These are phyloP conservation scores for Cryptococcus wingfieldii DNA, from an alignment of 1,284 basidiomycete genomes.

Conservation along the genomic window DNA sequence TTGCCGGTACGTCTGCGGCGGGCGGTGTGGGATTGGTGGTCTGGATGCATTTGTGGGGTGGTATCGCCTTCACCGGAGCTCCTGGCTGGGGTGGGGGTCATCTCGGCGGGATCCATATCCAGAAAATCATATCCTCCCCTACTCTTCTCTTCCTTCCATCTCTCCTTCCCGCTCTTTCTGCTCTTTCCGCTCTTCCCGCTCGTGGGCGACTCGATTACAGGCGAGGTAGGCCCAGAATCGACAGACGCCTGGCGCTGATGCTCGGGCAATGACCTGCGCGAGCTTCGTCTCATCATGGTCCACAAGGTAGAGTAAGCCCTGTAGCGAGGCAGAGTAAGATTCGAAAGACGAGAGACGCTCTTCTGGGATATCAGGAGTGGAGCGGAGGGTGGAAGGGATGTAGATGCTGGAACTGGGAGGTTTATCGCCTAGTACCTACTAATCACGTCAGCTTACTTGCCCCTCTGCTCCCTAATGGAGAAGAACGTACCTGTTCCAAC, in stretches of 20 bases:
- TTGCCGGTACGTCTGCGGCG: constrained; percentile 23
- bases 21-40: constrained; percentile 8
- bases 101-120: neutral
- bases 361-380: neutral
- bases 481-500: constrained; percentile 27
- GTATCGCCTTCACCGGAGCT: neutral
- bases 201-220: too few species aligned
- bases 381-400: constrained; percentile 4
- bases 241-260: neutral
- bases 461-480: neutral
- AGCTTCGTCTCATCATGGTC: constrained; percentile 29
- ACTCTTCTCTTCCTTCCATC: too few species aligned
- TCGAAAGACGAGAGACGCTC: neutral
- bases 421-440: constrained; percentile 25
- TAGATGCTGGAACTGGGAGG: constrained; percentile 23
- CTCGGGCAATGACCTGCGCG: constrained; percentile 16
- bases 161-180: too few species aligned
- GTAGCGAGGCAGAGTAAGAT: constrained; percentile 14
- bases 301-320: constrained; percentile 29
- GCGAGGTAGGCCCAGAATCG: too few species aligned
- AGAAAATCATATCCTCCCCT: neutral
- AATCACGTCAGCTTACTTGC: neutral
- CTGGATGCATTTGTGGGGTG: neutral
- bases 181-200: too few species aligned
- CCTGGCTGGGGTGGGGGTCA: neutral